These are phyloP conservation scores for Flaveria sonorensis DNA, from an alignment of 129 eudicot genomes.

Conservation along the genomic window DNA sequence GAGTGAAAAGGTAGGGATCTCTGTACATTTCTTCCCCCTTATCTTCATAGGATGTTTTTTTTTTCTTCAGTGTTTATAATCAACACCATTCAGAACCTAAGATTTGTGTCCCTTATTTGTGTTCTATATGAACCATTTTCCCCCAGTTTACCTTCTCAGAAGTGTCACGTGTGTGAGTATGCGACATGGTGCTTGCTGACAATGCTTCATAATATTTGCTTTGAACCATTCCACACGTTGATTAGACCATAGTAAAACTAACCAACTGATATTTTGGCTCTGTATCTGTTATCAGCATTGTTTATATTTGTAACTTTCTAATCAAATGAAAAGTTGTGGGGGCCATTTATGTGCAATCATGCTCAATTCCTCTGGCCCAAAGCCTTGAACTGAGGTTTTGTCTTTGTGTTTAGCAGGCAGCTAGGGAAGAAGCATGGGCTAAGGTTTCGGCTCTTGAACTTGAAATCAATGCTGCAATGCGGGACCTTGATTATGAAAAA, in stretches of 20 bases:
- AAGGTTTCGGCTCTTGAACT: constrained; percentile 97
- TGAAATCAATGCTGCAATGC: constrained; percentile 83
- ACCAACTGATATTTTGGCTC: not conserved
- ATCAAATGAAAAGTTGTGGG: not conserved
- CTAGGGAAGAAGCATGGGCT: constrained; percentile 99
- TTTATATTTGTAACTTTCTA: not conserved
- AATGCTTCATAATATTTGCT: constrained; percentile 15
- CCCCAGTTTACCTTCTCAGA: not conserved
- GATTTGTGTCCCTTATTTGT: not conserved
- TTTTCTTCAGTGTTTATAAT: not conserved
- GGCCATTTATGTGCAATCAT: not conserved
- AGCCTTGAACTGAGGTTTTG: constrained; percentile 41
- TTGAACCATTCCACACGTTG: not conserved
- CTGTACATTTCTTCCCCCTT: constrained; percentile 12
- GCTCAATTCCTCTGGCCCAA: not conserved
- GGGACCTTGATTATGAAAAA: constrained; percentile 84
- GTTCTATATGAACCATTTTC: not conserved
- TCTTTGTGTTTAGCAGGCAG: constrained; percentile 95
- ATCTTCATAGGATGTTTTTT: constrained; percentile 10
- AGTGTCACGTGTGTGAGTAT: not conserved
- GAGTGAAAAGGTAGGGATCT: constrained; percentile 79
- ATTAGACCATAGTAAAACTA: not conserved
- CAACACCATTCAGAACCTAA: constrained; percentile 10
- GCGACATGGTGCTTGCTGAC: constrained; percentile 5
- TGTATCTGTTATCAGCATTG: not conserved